Base-by-base conservation (phyloP, 2,329 filamentous ascomycete genomes). In the Aspergillus novoparasiticus region DNA sequence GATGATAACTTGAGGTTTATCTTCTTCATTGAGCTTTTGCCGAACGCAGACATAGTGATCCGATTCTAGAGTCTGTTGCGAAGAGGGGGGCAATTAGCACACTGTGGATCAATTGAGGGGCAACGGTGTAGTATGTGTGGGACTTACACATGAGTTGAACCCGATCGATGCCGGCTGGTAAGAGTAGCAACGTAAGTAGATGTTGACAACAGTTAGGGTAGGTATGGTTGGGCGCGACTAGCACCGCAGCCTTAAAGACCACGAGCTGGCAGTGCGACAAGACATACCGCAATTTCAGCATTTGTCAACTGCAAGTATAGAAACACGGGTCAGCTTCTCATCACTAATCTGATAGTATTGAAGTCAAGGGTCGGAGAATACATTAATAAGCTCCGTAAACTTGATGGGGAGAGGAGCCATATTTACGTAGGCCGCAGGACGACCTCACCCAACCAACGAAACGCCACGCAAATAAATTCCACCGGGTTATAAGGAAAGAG, bases 41-140 rank as follows among this genome's bases (percentile, higher is more conserved):
- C 95, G 91, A 76, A 99, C 90, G 81, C 95, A 99, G 74, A 99
- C 92, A 81, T 90, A 99, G 78, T 90, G 87, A 81, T 99, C 95
- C 77, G 95, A 99, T 86, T 99, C 95, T 83, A 99, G 87, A 80
- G 95, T 99, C 94, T 97, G 67, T 66, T 53, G 58, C 53, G 58
- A 68, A 43, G 48, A 48, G 36, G 62, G 73, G 60, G 59, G 43
- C 59, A 19, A 63, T 71, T 70, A 75, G 70, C 59, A 28, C 62
- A 39, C 21, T 56, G 56, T 6, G 32, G 45, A 32, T 43, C 30
- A 26, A 23, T 28, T 30, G 16, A 45, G 10, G 14, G 32, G 9
- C 28, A 11, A 36, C 26, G 11, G 56, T 11, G 30, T 21, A 41
- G n/a, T 41, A n/a, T 11, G 26, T 4, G 61, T 48, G 60, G 34